These are phyloP conservation scores for Pythium brachiatum DNA, from an alignment of 352 stramenopile species.

Conservation along the genomic window DNA sequence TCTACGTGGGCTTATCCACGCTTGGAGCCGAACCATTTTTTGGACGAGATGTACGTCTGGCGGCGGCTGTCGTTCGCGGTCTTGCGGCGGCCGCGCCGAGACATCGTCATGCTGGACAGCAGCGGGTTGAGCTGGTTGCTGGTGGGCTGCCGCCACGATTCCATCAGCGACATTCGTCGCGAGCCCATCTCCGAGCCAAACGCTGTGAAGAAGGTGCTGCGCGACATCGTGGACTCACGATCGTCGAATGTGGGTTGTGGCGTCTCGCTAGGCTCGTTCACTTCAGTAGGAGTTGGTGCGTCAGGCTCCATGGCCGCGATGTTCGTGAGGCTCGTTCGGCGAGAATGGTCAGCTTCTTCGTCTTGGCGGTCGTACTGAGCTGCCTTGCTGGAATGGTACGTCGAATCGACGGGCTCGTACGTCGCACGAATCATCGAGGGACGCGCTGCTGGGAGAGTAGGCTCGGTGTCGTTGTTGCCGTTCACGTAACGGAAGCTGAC, in stretches of 20 bases:
- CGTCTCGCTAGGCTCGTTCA: background rate
- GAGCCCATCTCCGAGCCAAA: conserved; percentile 21
- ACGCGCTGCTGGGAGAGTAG: conserved; percentile 37
- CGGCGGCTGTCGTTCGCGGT: conserved; percentile 58
- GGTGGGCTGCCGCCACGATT: conserved; percentile 64
- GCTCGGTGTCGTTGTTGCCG: conserved; percentile 24
- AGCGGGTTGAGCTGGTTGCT: conserved; percentile 55
- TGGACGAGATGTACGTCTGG: conserved; percentile 58
- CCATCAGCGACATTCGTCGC: conserved; percentile 66
- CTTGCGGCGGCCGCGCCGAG: conserved; percentile 53
- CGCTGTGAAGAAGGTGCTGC: conserved; percentile 12
- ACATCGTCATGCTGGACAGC: conserved; percentile 73
- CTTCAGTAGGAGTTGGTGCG: background rate
- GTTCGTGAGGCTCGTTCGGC: conserved; percentile 17
- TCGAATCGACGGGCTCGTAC: conserved; percentile 61
- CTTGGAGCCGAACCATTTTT: conserved; percentile 5
- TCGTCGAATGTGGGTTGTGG: conserved; percentile 2
- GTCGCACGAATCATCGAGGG: conserved; percentile 61
- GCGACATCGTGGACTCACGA: conserved; percentile 7
- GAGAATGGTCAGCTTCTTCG: conserved; percentile 27
- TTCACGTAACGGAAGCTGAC: conserved; percentile 60
- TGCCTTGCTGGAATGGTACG: conserved; percentile 76
- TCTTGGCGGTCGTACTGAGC: conserved; percentile 66
- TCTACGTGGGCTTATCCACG: background rate
- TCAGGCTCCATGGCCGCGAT: background rate